Evolutionary conservation across 306 rosid genomes (phyloP), one percentile per base, ranked within the genome.

Genomic region (Sechiopsis laciniata): DNA sequence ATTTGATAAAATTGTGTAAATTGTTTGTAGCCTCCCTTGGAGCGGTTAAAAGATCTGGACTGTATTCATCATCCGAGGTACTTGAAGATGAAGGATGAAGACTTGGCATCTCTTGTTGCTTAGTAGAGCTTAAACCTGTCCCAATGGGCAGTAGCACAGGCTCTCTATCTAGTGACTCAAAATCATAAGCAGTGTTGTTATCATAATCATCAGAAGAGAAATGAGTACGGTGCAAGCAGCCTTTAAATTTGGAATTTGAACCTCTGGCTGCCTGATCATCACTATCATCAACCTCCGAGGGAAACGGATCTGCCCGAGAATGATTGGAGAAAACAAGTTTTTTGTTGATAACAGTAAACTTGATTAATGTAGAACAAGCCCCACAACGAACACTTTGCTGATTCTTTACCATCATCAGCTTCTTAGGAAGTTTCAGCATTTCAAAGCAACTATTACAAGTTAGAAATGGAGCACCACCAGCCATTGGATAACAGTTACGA

Each of bases 391-490:
- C 80, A 74, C 87, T 95, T 80, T 83, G 96, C 75, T 76, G 81
- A 66, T 76, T 79, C 77, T 82, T 88, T 75, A 72, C 77, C 64
- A 26, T 73, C 74, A 83, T 69, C 24, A 83, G 79, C 78, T 84
- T 89, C 80, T 82, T 91, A 78, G 99, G 92, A 58, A 95, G 90
- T 80, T 89, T 89, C 72, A 95, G 84, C 76, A 95, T 69, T 82
- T 88, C 97, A 79, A 83, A 91, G 85, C 99, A 95, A 77, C 80
- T 89, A 75, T 75, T 71, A 66, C 99, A 95, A 9, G 96, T 78
- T 52, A 95, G 74, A 83, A 95, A 95, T 40, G 99, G 99, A 71
- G 99, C 89, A 75, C 97, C 99, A 53, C 95, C 91, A 16, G 92
- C 88, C 45, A 95, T 62, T 62, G 99, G 97, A 69, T 72, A 83